Evolutionary conservation across 345 rosid species (phyloP).

Genomic region (Schrenkiella parvula): DNA sequence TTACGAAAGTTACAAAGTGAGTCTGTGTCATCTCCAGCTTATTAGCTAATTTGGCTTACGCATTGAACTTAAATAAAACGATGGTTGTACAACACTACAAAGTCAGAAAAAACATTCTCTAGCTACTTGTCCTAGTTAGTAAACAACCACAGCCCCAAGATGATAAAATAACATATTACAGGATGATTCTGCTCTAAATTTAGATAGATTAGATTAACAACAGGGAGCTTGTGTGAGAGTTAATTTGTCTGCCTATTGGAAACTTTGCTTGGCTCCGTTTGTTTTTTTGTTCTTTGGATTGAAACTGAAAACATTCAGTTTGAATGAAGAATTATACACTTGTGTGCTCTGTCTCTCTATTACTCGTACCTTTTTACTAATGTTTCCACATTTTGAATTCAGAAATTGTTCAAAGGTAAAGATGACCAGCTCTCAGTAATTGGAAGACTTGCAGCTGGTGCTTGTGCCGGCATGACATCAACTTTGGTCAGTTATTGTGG

Average conservation of each 20-base stretch:
- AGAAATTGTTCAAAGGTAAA: conserved; percentile 79
- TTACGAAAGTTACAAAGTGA: conserved; percentile 89
- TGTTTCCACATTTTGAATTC: conserved; percentile 26
- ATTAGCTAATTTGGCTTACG: background rate
- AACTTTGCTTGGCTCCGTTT: background rate
- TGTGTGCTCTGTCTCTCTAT: background rate
- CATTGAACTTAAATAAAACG: background rate
- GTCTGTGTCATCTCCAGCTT: background rate
- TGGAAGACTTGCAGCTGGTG: conserved; percentile 96
- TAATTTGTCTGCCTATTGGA: background rate
- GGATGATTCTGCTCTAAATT: background rate
- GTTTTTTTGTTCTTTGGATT: background rate
- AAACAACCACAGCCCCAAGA: background rate
- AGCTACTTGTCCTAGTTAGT: background rate
- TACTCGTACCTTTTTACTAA: conserved; percentile 8
- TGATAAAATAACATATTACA: background rate
- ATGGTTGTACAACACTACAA: background rate
- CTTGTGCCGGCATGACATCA: conserved; percentile 99
- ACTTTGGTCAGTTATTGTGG: conserved; percentile 64
- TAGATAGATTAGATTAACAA: background rate
- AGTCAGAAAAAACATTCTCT: background rate
- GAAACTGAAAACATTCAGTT: background rate
- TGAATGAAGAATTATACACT: background rate
- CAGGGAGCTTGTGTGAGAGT: background rate
- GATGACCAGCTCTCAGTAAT: conserved; percentile 77